Conservation (phyloP, 768 basidiomycete species). For the Russula griseocarnosa region DNA sequence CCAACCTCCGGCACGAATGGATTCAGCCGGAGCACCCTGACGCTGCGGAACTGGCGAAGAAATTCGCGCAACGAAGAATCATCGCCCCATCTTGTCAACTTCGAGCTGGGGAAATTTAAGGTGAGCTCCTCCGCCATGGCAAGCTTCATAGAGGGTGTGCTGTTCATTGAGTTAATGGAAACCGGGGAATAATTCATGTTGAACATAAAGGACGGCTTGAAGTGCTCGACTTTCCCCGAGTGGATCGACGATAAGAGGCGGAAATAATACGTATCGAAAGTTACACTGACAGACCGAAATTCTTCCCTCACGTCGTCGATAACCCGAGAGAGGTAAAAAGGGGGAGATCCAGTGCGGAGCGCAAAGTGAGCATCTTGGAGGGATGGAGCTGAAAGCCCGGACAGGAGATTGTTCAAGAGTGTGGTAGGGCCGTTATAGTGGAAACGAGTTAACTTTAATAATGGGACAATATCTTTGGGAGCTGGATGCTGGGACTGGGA, state of each 20-base stretch:
- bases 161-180: not conserved
- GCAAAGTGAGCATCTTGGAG: not conserved
- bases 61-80: not conserved
- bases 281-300: too few species aligned
- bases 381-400: constrained; percentile 2
- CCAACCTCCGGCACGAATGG: not conserved
- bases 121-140: not conserved
- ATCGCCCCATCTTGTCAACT: not conserved
- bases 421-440: not conserved
- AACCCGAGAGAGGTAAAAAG: not conserved
- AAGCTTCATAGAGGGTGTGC: not conserved
- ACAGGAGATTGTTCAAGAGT: not conserved
- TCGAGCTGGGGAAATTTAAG: not conserved
- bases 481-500: too few species aligned
- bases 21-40: not conserved
- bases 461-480: not conserved
- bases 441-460: not conserved
- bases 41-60: not conserved
- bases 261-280: rapidly evolving
- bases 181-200: not conserved
- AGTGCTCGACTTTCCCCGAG: not conserved
- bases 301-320: not conserved
- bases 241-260: not conserved
- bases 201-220: not conserved
- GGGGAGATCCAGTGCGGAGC: rapidly evolving